Evolutionary conservation across 1,139 yeast genomes (phyloP).

Genomic region (Nakaseomyces kungkrabaensis): DNA sequence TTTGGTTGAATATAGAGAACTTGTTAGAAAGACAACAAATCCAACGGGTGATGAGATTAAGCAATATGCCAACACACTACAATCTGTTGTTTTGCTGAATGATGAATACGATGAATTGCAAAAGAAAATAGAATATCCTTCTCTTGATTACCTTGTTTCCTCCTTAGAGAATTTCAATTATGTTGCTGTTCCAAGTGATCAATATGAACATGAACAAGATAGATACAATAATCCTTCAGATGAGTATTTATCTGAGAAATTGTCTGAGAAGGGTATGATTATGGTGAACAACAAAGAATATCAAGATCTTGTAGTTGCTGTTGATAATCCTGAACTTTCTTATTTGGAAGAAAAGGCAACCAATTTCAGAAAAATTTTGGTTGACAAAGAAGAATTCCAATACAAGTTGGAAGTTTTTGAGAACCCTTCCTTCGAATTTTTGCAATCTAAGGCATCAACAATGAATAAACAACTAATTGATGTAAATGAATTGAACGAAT

Average conservation of each 20-base stretch:
- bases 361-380: not conserved
- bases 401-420: slow-evolving; percentile 13
- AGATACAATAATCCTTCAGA: slow-evolving; percentile 3
- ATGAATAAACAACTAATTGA: not conserved
- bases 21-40: slow-evolving; percentile 11
- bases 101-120: slow-evolving; percentile 11
- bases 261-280: slow-evolving; percentile 2
- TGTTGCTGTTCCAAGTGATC: slow-evolving; percentile 27
- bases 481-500: not conserved
- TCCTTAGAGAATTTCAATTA: slow-evolving; percentile 24
- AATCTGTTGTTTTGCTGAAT: slow-evolving; percentile 9
- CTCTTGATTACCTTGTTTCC: slow-evolving; percentile 7
- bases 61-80: slow-evolving; percentile 22
- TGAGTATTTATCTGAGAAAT: not conserved
- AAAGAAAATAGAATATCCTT: slow-evolving; percentile 3
- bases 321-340: slow-evolving; percentile 4
- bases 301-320: slow-evolving; percentile 4
- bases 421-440: slow-evolving; percentile 11
- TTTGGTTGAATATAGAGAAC: slow-evolving; percentile 13
- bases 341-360: slow-evolving; percentile 4
- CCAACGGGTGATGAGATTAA: slow-evolving; percentile 20
- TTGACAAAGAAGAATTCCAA: slow-evolving; percentile 4
- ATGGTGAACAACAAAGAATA: slow-evolving; percentile 5
- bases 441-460: slow-evolving; percentile 1
- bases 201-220: slow-evolving; percentile 12